phyloP scores from a whole-genome alignment of 768 basidiomycete species.

The Kwoniella sp. region DNA sequence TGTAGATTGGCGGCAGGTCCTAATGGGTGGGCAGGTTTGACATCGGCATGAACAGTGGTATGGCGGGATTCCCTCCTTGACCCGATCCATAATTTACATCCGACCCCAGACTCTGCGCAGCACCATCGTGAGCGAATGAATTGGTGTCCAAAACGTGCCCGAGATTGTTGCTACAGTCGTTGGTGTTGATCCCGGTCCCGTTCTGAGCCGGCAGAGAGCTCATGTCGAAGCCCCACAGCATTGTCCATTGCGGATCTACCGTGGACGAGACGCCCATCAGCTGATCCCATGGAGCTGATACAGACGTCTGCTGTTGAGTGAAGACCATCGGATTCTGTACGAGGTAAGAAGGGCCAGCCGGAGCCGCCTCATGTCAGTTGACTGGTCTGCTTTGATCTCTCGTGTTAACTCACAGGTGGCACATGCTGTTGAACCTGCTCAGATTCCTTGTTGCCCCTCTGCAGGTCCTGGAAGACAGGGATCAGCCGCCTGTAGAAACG shows the following conservation, averaged over 20 bases:
- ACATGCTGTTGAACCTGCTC: not conserved
- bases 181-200: not conserved
- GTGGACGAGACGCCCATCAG: not conserved
- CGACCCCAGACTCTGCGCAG: not conserved
- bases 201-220: not conserved
- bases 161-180: not conserved
- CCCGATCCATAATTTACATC: not conserved
- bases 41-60: not conserved
- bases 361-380: not conserved
- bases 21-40: not conserved
- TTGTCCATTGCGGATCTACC: not conserved
- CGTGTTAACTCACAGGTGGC: not conserved
- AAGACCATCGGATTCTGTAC: not conserved
- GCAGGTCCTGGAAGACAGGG: not conserved
- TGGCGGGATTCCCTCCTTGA: not conserved
- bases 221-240: not conserved
- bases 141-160: no score
- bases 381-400: not conserved
- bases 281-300: not conserved
- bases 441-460: not conserved
- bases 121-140: not conserved
- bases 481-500: not conserved
- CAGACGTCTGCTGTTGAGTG: not conserved
- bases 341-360: no score
- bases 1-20: no score